Evolutionary conservation across 371 early-diverging fungal genomes (phyloP).

Genomic region (Aphelidium insulamus): DNA sequence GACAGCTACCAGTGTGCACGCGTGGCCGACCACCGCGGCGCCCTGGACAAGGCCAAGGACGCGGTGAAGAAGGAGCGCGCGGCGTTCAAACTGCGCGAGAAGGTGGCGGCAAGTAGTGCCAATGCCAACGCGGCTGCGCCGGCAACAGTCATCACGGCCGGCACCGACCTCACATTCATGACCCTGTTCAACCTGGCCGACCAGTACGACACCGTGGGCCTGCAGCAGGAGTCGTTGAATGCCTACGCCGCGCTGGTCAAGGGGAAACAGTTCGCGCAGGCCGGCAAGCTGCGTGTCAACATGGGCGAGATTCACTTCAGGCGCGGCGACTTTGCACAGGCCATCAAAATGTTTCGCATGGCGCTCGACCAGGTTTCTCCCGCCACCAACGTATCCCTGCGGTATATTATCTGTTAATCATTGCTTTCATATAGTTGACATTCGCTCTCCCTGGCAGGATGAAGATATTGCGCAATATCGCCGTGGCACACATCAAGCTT

Average conservation of each 20-base stretch:
- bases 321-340: conserved; percentile 19
- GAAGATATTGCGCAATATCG: conserved; percentile 24
- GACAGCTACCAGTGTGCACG: too few species aligned
- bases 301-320: conserved; percentile 32
- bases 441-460: neutral
- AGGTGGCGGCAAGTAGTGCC: conserved; percentile 12
- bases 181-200: conserved; percentile 24
- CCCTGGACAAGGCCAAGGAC: conserved; percentile 27
- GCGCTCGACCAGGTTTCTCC: conserved; percentile 27
- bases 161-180: conserved; percentile 25
- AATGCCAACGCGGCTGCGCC: neutral
- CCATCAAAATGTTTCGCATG: conserved; percentile 33
- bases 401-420: conserved; percentile 5
- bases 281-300: conserved; percentile 22
- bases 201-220: conserved; percentile 17
- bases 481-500: conserved; percentile 18
- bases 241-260: conserved; percentile 22
- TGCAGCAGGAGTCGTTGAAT: conserved; percentile 27
- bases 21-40: too few species aligned
- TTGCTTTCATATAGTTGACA: neutral
- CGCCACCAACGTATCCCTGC: conserved; percentile 14
- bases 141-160: conserved; percentile 1
- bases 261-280: conserved; percentile 26
- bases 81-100: conserved; percentile 19
- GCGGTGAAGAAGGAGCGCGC: conserved; percentile 21